Evolutionary conservation across 306 rosid genomes (phyloP).

Genomic region (Citrullus colocynthis): DNA sequence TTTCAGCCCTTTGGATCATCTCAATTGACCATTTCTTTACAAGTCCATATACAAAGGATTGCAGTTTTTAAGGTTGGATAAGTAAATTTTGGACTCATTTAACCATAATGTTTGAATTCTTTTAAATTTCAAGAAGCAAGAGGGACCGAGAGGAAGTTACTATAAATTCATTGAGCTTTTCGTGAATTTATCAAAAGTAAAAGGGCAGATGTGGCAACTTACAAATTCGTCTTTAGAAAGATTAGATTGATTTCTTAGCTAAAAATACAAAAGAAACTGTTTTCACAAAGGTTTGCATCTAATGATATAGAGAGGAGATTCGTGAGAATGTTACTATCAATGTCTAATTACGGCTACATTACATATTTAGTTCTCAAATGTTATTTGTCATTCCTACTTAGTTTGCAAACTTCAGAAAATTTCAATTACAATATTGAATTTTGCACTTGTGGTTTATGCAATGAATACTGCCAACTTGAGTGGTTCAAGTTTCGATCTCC

Average conservation of each 20-base stretch:
- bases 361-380: no score
- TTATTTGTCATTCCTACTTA: no score
- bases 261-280: not conserved
- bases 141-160: not conserved
- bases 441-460: not conserved
- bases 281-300: not conserved
- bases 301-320: not conserved
- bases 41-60: not conserved
- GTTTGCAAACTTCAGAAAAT: no score
- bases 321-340: not conserved
- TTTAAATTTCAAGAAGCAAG: not conserved
- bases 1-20: not conserved
- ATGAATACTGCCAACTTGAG: no score
- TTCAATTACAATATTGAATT: no score
- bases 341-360: no score
- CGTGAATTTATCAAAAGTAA: not conserved
- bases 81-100: not conserved
- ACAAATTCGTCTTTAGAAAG: not conserved
- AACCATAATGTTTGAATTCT: not conserved
- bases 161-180: not conserved
- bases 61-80: not conserved
- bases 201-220: not conserved
- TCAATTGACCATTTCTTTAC: not conserved
- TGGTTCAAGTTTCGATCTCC: no score
- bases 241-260: not conserved